A percentile compares a stretch with the other conserved stretches of the same genome.
These are phyloP conservation scores for Pleoardoris graminearum DNA, from an alignment of 2,329 filamentous ascomycete genomes.

Conservation along the genomic window DNA sequence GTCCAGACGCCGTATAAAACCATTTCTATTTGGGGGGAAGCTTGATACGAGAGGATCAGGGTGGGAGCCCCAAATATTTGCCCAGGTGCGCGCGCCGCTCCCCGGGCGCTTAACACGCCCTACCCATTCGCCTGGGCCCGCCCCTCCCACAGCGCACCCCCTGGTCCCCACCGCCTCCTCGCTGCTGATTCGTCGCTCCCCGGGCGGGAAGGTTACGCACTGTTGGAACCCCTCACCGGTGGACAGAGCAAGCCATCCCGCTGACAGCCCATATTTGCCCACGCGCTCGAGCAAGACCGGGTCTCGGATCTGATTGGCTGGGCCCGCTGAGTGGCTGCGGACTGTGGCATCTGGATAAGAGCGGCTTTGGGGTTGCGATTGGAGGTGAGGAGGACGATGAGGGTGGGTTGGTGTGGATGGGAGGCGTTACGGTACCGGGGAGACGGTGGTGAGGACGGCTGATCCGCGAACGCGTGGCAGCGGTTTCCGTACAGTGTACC, in stretches of 20 bases:
- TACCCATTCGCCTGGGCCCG: slow-evolving; percentile 12
- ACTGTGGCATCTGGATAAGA: neutral
- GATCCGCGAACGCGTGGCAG: slow-evolving; percentile 2
- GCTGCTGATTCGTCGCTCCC: slow-evolving; percentile 23
- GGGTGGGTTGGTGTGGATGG: neutral
- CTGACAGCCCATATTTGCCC: too few species aligned
- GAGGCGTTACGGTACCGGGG: neutral
- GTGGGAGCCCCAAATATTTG: neutral
- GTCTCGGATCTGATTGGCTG: neutral
- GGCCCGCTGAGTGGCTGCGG: neutral
- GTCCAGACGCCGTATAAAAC: too few species aligned
- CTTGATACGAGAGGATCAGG: too few species aligned
- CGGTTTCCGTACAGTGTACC: neutral
- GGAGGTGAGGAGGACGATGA: neutral
- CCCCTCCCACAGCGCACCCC: slow-evolving; percentile 9
- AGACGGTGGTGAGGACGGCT: slow-evolving; percentile 1
- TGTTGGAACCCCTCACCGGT: slow-evolving; percentile 16
- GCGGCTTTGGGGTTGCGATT: neutral
- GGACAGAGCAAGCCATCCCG: neutral
- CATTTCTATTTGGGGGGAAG: too few species aligned
- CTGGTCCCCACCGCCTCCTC: too few species aligned
- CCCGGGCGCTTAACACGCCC: slow-evolving; percentile 22
- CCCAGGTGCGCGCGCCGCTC: neutral
- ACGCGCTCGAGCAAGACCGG: neutral
- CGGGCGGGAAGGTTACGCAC: slow-evolving; percentile 31